Conservation (phyloP, 169 alveolate species). For the Cryptosporidium felis region DNA sequence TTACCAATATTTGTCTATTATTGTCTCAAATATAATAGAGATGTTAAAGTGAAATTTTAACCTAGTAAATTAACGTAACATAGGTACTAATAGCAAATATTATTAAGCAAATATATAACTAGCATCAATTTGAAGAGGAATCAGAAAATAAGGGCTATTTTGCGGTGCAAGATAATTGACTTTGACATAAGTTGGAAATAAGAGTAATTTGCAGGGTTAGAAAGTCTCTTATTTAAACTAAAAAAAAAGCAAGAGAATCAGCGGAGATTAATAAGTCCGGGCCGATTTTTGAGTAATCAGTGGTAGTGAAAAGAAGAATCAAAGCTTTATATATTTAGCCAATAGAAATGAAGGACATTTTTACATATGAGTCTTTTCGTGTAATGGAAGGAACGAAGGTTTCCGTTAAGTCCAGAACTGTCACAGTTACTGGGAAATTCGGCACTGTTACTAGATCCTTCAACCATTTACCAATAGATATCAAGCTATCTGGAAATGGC, state of each 20-base stretch:
- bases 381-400: conserved; percentile 78
- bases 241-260: too few relatives aligned
- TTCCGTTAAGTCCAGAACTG: conserved; percentile 91
- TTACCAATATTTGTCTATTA: conserved; percentile 6
- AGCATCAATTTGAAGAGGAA: too few relatives aligned
- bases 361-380: conserved; percentile 63
- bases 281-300: background rate
- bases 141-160: too few relatives aligned
- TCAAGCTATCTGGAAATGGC: conserved; percentile 88
- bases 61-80: background rate
- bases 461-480: conserved; percentile 95
- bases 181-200: background rate
- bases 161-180: too few relatives aligned
- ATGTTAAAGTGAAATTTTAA: background rate
- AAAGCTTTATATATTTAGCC: background rate
- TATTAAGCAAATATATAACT: too few relatives aligned
- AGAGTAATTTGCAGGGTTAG: background rate
- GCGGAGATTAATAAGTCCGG: background rate
- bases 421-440: conserved; percentile 96
- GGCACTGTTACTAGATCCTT: conserved; percentile 95
- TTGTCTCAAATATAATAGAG: conserved; percentile 7
- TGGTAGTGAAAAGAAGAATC: background rate
- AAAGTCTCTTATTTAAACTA: too few relatives aligned
- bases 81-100: background rate
- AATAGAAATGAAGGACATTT: conserved; percentile 50